These are phyloP conservation scores for Amphibolis antarctica DNA, from an alignment of 106 monocot genomes.

Conservation along the genomic window DNA sequence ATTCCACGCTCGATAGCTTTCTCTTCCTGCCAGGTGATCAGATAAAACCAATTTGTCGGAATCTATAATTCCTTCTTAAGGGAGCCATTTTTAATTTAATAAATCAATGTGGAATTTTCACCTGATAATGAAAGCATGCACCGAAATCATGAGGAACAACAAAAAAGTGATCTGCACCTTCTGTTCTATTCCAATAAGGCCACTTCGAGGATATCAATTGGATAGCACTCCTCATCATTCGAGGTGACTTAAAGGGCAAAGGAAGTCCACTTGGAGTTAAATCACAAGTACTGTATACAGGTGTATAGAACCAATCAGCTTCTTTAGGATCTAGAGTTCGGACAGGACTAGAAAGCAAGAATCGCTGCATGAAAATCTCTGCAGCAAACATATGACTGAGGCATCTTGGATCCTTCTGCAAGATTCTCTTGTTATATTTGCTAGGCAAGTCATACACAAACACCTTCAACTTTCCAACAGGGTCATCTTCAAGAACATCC, in stretches of 20 bases:
- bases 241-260: conserved; percentile 66
- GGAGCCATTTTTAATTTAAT: background rate
- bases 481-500: conserved; percentile 73
- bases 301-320: conserved; percentile 79
- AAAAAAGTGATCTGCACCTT: conserved; percentile 80
- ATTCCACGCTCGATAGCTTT: conserved; percentile 70
- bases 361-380: conserved; percentile 88
- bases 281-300: conserved; percentile 79
- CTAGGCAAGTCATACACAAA: conserved; percentile 78
- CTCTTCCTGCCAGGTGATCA: conserved; percentile 39
- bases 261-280: conserved; percentile 62
- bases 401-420: conserved; percentile 75
- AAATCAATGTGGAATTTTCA: conserved; percentile 1
- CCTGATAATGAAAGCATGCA: conserved; percentile 89
- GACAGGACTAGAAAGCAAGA: conserved; percentile 67
- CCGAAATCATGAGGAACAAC: conserved; percentile 78
- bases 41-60: background rate
- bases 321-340: conserved; percentile 76
- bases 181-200: conserved; percentile 86
- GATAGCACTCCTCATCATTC: conserved; percentile 81
- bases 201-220: conserved; percentile 57
- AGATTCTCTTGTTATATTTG: conserved; percentile 87
- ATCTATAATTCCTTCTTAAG: too few relatives aligned
- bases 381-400: conserved; percentile 91
- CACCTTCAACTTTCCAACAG: conserved; percentile 70